Base-by-base conservation (phyloP, 768 basidiomycete genomes). In the Favolaschia claudopus region DNA sequence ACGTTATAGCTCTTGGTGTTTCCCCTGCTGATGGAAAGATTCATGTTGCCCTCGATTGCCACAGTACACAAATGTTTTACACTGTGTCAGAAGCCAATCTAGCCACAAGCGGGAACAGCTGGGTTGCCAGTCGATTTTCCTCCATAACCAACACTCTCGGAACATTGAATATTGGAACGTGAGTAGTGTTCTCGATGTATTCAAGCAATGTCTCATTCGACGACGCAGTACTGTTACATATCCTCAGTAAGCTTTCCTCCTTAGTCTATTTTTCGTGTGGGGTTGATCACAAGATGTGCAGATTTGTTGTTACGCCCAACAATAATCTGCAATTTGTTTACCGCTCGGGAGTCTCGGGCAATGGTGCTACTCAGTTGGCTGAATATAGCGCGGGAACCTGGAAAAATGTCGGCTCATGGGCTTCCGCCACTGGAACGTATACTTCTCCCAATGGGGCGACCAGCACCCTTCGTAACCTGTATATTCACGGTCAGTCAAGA, bases 311-410 rank as follows among this genome's bases (percentile, higher is more conserved):
- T 22, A 80, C 79, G 17, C 75, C 81, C 20, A 74, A 77, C 53
- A 82, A 82, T 66, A 70, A 74, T 43, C 72, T 82, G 9, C 81
- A 82, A 66, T 80, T 82, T 40, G 79, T 82, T 17, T 82, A 76
- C 65, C 78, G 81, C 15, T 74, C 79, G 31, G 81, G 79, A 7
- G 72, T 82, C 9, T 81, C 81, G 43, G 81, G 79, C 0, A 76
- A 82, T 33, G 81, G 81, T 6, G 78, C 76, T 14, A 80, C 77
- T 12, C 81, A 82, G 56, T 71, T 82, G 17, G 79, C 81, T 22
- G 79, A 82, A 63, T 82, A 80, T 61, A 73, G 68, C 22, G 68
- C 64, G 20, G 78, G 77, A 4, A 64, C 67, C 8, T 82, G 81
- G 79, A 72, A 68, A 8, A 80, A 77, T 63, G 76, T 81, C 22